phyloP scores from a whole-genome alignment of 306 rosid genomes.

The Erythrophleum fordii region DNA sequence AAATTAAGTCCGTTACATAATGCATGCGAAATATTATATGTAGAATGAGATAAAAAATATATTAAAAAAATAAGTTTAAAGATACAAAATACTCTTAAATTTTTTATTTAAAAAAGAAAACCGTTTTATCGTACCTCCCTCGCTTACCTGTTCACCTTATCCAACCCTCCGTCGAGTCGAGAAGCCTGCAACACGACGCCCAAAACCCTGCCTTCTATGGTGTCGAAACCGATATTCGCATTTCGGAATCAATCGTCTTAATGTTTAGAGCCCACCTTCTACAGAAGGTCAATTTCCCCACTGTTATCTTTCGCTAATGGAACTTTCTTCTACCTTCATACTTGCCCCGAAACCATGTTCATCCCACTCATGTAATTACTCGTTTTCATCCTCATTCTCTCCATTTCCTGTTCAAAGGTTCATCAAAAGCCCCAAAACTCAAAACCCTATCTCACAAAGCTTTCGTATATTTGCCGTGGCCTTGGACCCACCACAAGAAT shows the following conservation, averaged over 20 bases:
- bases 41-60: too few species aligned
- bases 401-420: conserved; percentile 52
- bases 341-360: conserved; percentile 50
- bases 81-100: too few species aligned
- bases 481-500: conserved; percentile 66
- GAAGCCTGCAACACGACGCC: background rate
- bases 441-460: conserved; percentile 32
- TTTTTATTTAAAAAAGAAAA: too few species aligned
- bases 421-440: conserved; percentile 36
- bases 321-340: conserved; percentile 71
- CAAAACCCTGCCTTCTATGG: background rate
- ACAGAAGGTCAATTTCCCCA: background rate
- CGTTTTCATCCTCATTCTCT: conserved; percentile 65
- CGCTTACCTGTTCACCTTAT: background rate
- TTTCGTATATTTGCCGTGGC: conserved; percentile 65
- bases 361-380: conserved; percentile 44
- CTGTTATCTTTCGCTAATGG: conserved; percentile 48
- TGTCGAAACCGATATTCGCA: background rate
- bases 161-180: background rate
- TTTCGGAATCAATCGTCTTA: background rate
- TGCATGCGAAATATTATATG: too few species aligned
- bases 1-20: too few species aligned
- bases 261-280: background rate
- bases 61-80: too few species aligned
- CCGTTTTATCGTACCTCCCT: too few species aligned